Conservation (phyloP, 1,284 basidiomycete genomes). For the Trametes pubescens region DNA sequence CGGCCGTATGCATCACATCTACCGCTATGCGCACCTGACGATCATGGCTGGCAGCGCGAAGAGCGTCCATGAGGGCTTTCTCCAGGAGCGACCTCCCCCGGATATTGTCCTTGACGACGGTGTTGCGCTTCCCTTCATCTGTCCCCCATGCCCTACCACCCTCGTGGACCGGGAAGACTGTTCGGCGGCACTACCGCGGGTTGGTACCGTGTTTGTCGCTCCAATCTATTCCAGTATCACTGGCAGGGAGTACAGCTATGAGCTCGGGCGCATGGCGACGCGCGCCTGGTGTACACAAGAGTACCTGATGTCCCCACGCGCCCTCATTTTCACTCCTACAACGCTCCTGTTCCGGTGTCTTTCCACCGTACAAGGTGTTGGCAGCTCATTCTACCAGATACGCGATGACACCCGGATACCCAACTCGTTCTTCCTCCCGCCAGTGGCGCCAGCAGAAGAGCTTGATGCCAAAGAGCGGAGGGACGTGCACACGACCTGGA, state of each 20-base stretch:
- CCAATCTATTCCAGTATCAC: neutral
- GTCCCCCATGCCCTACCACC: neutral
- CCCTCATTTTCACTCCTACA: constrained; percentile 24
- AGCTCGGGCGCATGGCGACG: constrained; percentile 12
- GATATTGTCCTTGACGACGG: neutral
- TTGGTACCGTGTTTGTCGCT: constrained; percentile 13
- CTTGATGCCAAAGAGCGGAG: neutral
- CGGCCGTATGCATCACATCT: constrained; percentile 10
- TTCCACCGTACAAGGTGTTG: constrained; percentile 15
- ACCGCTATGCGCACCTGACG: constrained; percentile 11
- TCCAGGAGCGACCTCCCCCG: constrained; percentile 1
- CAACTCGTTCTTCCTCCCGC: constrained; percentile 12
- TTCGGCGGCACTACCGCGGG: neutral
- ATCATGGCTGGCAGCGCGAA: constrained; percentile 6
- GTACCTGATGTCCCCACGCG: constrained; percentile 23
- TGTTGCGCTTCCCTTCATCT: constrained; percentile 4
- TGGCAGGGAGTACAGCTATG: neutral
- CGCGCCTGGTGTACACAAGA: constrained; percentile 30
- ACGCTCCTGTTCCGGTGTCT: constrained; percentile 28
- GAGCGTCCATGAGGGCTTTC: neutral
- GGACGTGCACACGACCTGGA: constrained; percentile 17
- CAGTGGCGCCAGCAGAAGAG: neutral
- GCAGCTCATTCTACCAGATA: constrained; percentile 12
- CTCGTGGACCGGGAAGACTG: neutral
- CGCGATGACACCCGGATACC: constrained; percentile 11